These are phyloP conservation scores for Alisma plantagoaquatica DNA, from an alignment of 106 monocot species.

Conservation along the genomic window DNA sequence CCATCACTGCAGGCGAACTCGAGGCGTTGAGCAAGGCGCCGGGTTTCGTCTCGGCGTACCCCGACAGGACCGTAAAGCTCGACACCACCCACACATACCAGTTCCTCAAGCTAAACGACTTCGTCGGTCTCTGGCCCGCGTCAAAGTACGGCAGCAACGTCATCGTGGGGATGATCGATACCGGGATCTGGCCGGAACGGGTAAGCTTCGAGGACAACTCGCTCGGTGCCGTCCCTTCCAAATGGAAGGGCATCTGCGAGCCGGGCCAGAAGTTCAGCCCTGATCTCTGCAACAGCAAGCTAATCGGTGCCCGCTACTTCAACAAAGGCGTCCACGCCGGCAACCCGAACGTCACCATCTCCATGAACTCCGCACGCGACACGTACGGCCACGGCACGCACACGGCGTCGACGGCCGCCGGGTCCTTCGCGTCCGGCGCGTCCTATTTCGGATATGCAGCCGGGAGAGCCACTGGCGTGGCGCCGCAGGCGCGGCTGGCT, in stretches of 20 bases:
- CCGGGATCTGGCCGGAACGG: too few species aligned
- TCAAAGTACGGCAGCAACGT: background rate
- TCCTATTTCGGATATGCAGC: conserved; percentile 43
- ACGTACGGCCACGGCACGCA: conserved; percentile 67
- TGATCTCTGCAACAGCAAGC: conserved; percentile 45
- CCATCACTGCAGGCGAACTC: background rate
- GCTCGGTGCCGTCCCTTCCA: too few species aligned
- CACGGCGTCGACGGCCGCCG: conserved; percentile 71
- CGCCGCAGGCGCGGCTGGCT: conserved; percentile 54
- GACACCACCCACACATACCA: background rate
- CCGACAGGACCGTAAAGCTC: background rate
- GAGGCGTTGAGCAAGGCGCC: background rate
- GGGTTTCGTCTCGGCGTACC: background rate
- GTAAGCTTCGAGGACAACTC: too few species aligned
- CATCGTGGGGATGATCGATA: too few species aligned
- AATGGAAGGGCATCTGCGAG: conserved; percentile 52
- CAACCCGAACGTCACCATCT: conserved; percentile 27
- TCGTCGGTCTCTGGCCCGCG: background rate
- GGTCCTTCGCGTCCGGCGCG: conserved; percentile 22
- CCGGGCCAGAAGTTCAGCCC: conserved; percentile 16
- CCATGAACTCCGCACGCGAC: conserved; percentile 44
- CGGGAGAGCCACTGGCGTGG: conserved; percentile 43
- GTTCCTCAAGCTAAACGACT: background rate
- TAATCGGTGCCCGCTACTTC: conserved; percentile 57
- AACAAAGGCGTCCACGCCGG: conserved; percentile 24